Evolutionary conservation across 768 basidiomycete genomes (phyloP).

Genomic region (Daedaleopsis nitida): DNA sequence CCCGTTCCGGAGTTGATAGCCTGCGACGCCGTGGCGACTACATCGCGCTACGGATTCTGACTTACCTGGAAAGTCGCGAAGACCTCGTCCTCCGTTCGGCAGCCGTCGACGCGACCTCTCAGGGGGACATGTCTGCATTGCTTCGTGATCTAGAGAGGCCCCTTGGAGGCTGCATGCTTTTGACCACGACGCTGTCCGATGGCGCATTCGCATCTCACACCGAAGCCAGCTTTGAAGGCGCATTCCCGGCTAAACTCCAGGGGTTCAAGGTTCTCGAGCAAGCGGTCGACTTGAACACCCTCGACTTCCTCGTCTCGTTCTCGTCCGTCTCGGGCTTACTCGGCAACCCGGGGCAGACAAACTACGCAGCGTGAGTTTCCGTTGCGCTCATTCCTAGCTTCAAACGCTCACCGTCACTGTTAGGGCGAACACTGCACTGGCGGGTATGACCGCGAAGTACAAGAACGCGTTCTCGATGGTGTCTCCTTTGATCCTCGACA

Average conservation of each 20-base stretch:
- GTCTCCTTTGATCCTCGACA: slow-evolving; percentile 11
- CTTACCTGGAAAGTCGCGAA: slow-evolving; percentile 5
- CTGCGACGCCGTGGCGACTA: slow-evolving; percentile 1
- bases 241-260: slow-evolving; percentile 6
- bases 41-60: slow-evolving; percentile 8
- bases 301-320: slow-evolving; percentile 23
- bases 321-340: slow-evolving; percentile 22
- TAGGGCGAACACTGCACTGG: slow-evolving; percentile 18
- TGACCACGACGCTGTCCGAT: slow-evolving; percentile 13
- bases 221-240: slow-evolving; percentile 9
- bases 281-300: slow-evolving; percentile 1
- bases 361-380: slow-evolving; percentile 17
- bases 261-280: slow-evolving; percentile 10
- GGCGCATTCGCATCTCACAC: slow-evolving; percentile 13
- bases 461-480: slow-evolving; percentile 4
- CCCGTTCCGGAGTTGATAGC: slow-evolving; percentile 10
- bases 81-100: slow-evolving; percentile 10
- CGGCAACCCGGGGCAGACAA: slow-evolving; percentile 21
- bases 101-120: slow-evolving; percentile 4
- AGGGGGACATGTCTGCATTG: not conserved
- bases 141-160: slow-evolving; percentile 1
- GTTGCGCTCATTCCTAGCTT: not conserved
- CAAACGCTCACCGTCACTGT: not conserved
- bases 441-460: slow-evolving; percentile 5
- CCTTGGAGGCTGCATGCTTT: slow-evolving; percentile 19